A percentile compares a stretch with the other conserved stretches of the same genome.
phyloP scores from a whole-genome alignment of 176 grass and related monocot species.

The Poa pratensis region DNA sequence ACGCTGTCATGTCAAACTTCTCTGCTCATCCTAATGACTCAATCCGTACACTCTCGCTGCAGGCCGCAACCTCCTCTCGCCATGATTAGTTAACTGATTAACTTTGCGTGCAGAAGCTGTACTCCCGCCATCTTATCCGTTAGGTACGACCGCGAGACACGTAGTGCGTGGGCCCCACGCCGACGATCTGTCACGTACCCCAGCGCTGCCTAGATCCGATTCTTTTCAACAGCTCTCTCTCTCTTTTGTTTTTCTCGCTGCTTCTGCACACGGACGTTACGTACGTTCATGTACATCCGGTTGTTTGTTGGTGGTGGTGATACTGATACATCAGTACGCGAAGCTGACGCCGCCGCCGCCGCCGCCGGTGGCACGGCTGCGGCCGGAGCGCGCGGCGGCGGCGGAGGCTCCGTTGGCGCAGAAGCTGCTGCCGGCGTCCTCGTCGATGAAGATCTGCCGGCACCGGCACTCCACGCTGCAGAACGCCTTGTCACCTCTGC shows the following conservation, averaged over 20 bases:
- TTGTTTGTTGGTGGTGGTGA: not conserved
- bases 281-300: not conserved
- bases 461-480: constrained; percentile 69
- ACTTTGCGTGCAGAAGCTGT: not conserved
- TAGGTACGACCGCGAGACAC: constrained; percentile 38
- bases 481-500: constrained; percentile 64
- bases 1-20: not conserved
- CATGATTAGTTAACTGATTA: not conserved
- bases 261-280: constrained; percentile 9
- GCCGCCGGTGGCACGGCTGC: constrained; percentile 7
- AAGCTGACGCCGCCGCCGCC: constrained; percentile 21
- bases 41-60: not conserved
- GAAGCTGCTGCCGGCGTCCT: constrained; percentile 30
- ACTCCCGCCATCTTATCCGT: constrained; percentile 54
- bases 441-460: constrained; percentile 61
- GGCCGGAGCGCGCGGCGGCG: not conserved
- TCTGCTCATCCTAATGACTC: not conserved
- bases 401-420: not conserved
- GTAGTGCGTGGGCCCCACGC: constrained; percentile 27
- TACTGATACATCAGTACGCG: constrained; percentile 15
- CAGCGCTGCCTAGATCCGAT: not conserved
- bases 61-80: not conserved
- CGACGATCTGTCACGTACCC: constrained; percentile 23
- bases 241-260: not conserved
- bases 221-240: not conserved